phyloP scores from a whole-genome alignment of 345 rosid genomes.

The Raphanus sativus region DNA sequence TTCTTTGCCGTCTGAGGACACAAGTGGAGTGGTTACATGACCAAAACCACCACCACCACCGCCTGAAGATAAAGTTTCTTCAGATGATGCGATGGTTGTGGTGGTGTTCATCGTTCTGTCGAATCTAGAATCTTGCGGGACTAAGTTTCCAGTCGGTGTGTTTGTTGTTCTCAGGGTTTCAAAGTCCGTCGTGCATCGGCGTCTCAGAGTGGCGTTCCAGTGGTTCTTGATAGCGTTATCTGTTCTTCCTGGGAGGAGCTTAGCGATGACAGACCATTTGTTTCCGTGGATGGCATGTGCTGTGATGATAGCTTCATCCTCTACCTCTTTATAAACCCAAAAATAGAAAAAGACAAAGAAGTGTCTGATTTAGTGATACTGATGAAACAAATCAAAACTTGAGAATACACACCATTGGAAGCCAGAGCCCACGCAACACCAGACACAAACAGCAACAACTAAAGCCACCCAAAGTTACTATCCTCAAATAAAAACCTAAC shows the following conservation, averaged over 20 bases:
- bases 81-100: slow-evolving; percentile 74
- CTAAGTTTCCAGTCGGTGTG: slow-evolving; percentile 40
- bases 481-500: slow-evolving; percentile 3
- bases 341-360: slow-evolving; percentile 6
- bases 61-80: slow-evolving; percentile 64
- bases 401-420: too few species aligned
- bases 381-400: too few species aligned
- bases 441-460: too few species aligned
- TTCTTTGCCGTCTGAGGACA: not conserved
- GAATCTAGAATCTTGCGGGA: slow-evolving; percentile 41
- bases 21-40: not conserved
- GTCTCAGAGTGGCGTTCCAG: slow-evolving; percentile 82
- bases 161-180: slow-evolving; percentile 32
- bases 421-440: too few species aligned
- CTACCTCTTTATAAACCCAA: slow-evolving; percentile 54
- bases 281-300: slow-evolving; percentile 80
- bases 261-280: slow-evolving; percentile 85
- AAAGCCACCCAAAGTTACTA: not conserved
- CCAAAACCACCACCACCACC: not conserved
- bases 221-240: slow-evolving; percentile 89
- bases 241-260: slow-evolving; percentile 79
- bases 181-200: slow-evolving; percentile 48
- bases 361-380: not conserved
- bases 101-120: slow-evolving; percentile 42
- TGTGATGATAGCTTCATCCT: slow-evolving; percentile 61